Conservation (phyloP, 306 rosid genomes). For the Sophora flavescens region DNA sequence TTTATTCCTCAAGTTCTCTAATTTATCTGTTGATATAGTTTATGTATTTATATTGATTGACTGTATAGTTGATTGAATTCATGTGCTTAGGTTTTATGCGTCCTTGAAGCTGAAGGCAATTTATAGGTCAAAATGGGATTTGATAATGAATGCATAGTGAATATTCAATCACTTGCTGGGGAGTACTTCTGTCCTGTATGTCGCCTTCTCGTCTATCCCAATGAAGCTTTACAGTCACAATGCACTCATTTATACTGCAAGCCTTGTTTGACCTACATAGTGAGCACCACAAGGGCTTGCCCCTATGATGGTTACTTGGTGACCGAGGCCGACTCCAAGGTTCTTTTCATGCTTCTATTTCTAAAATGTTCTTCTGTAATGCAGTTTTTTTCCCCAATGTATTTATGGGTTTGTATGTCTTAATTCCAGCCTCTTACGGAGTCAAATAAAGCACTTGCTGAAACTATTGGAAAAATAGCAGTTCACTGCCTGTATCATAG, state of each 20-base stretch:
- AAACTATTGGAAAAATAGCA: slow-evolving; percentile 85
- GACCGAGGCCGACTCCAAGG: slow-evolving; percentile 95
- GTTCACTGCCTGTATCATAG: slow-evolving; percentile 94
- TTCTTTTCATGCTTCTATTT: slow-evolving; percentile 42
- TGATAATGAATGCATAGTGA: slow-evolving; percentile 95
- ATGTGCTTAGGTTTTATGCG: slow-evolving; percentile 52
- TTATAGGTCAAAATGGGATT: slow-evolving; percentile 74
- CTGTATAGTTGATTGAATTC: neutral
- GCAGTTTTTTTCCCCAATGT: neutral
- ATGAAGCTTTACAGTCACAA: slow-evolving; percentile 92
- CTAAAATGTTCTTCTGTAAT: neutral
- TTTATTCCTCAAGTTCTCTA: neutral
- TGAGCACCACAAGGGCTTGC: slow-evolving; percentile 88
- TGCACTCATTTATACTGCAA: slow-evolving; percentile 97
- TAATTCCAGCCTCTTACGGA: slow-evolving; percentile 83
- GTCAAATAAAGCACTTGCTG: slow-evolving; percentile 83
- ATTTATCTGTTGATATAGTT: neutral
- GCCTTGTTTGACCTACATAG: slow-evolving; percentile 85
- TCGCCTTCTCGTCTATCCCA: slow-evolving; percentile 90
- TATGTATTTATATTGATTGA: neutral
- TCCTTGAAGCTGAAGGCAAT: slow-evolving; percentile 55
- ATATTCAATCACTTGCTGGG: slow-evolving; percentile 95
- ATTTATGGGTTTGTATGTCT: slow-evolving; percentile 30
- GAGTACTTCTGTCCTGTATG: slow-evolving; percentile 98
- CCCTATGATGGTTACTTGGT: slow-evolving; percentile 98